These are phyloP conservation scores for Stromatinia cepivora DNA, from an alignment of 2,329 filamentous ascomycete species.

Conservation along the genomic window DNA sequence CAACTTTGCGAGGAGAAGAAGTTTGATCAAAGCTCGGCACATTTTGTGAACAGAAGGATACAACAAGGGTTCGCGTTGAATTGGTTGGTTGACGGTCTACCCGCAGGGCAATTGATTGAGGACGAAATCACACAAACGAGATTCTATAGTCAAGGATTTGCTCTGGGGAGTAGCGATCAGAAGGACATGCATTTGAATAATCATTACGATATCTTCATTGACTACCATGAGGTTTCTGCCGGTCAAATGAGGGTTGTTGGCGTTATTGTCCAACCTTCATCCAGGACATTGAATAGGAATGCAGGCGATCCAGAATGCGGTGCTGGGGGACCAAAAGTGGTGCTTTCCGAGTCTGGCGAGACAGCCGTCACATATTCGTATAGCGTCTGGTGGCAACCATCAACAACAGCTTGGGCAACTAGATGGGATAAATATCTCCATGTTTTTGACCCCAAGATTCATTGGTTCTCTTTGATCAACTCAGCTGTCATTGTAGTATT, in stretches of 20 bases:
- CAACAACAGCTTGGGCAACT: constrained; percentile 87
- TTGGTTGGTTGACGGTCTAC: constrained; percentile 92
- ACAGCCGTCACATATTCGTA: constrained; percentile 84
- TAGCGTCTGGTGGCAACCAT: constrained; percentile 85
- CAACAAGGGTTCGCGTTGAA: constrained; percentile 86
- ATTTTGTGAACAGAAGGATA: constrained; percentile 83
- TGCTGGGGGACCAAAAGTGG: constrained; percentile 55
- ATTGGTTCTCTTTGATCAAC: constrained; percentile 98
- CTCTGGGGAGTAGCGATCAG: constrained; percentile 65
- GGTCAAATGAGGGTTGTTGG: constrained; percentile 86
- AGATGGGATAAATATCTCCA: constrained; percentile 99
- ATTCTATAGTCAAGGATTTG: constrained; percentile 91
- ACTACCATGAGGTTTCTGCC: constrained; percentile 79
- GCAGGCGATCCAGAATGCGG: constrained; percentile 59
- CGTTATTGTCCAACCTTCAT: constrained; percentile 82
- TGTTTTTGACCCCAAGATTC: constrained; percentile 95
- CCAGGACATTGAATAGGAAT: constrained; percentile 56
- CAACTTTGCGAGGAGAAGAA: constrained; percentile 68
- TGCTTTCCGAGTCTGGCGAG: constrained; percentile 60
- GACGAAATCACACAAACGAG: constrained; percentile 74
- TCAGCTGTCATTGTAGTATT: constrained; percentile 94
- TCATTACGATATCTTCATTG: constrained; percentile 91
- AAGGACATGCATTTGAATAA: constrained; percentile 73
- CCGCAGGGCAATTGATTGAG: constrained; percentile 78
- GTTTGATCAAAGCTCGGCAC: constrained; percentile 63